A percentile compares a stretch with the other conserved stretches of the same genome.
Evolutionary conservation across 345 rosid species (phyloP).

Genomic region (Gossypioides kirkii): DNA sequence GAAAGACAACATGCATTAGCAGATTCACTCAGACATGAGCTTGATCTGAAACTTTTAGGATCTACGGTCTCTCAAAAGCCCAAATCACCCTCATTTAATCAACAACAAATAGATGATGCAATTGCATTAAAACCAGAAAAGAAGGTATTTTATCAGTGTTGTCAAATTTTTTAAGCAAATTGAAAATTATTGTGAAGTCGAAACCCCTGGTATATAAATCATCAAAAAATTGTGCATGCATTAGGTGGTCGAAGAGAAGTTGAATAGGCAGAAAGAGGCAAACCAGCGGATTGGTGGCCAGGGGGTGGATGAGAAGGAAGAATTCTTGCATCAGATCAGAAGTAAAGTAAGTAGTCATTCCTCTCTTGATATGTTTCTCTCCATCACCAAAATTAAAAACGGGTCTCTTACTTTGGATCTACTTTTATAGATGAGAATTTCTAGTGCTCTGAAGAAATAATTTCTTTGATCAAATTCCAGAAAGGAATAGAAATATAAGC

Average conservation of each 20-base stretch:
- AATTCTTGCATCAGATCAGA: slow-evolving; percentile 81
- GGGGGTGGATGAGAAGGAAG: slow-evolving; percentile 56
- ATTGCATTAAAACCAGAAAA: slow-evolving; percentile 30
- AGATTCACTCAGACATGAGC: slow-evolving; percentile 26
- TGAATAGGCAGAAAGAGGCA: slow-evolving; percentile 31
- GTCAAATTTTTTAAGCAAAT: background rate
- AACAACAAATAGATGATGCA: slow-evolving; percentile 25
- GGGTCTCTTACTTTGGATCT: background rate
- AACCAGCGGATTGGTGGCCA: slow-evolving; percentile 31
- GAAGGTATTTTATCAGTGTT: slow-evolving; percentile 37
- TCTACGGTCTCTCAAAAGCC: slow-evolving; percentile 30
- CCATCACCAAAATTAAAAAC: background rate
- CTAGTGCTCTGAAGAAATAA: background rate
- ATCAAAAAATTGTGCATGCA: slow-evolving; percentile 18
- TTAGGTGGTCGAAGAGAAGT: slow-evolving; percentile 44
- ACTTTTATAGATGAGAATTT: background rate
- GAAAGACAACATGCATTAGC: slow-evolving; percentile 30
- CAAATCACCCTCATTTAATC: slow-evolving; percentile 30
- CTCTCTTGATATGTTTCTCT: background rate
- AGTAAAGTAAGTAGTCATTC: slow-evolving; percentile 53
- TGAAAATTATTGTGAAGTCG: background rate
- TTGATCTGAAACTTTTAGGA: slow-evolving; percentile 30
- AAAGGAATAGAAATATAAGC: background rate
- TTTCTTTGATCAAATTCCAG: background rate
- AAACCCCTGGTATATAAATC: slow-evolving; percentile 15